Evolutionary conservation across 2,329 filamentous ascomycete species (phyloP).

Genomic region (Plectosphaerella sp.): DNA sequence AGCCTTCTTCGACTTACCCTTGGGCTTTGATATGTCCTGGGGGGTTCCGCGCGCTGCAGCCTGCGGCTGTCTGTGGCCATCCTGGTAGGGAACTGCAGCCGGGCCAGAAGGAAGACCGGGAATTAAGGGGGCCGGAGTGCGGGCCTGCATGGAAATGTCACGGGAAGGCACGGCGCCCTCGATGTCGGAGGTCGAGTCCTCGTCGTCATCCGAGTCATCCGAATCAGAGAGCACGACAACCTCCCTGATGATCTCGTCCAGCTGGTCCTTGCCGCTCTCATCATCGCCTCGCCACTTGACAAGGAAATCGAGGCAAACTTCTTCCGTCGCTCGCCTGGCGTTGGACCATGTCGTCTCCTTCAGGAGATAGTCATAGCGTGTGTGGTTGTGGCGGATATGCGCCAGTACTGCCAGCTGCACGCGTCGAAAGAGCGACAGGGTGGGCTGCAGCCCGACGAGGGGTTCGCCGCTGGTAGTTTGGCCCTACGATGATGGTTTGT

Average conservation of each 20-base stretch:
- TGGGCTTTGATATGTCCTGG: constrained; percentile 11
- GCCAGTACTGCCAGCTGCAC: constrained; percentile 63
- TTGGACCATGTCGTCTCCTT: constrained; percentile 54
- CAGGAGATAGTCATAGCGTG: constrained; percentile 58
- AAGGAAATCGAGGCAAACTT: constrained; percentile 58
- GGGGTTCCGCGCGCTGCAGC: background rate
- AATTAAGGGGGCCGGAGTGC: constrained; percentile 6
- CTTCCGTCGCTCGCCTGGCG: constrained; percentile 57
- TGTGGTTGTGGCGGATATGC: constrained; percentile 64
- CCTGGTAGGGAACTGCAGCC: no score
- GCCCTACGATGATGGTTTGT: constrained; percentile 31
- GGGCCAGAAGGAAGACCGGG: no score
- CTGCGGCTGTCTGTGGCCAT: no score
- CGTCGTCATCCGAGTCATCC: constrained; percentile 40
- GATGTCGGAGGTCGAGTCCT: constrained; percentile 25
- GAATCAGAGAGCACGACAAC: constrained; percentile 63
- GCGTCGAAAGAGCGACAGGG: constrained; percentile 54
- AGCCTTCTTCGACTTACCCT: constrained; percentile 17
- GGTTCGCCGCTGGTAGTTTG: constrained; percentile 45
- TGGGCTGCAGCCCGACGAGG: constrained; percentile 52
- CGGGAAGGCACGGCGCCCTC: constrained; percentile 11
- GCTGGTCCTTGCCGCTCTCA: constrained; percentile 62
- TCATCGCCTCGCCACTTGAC: constrained; percentile 71
- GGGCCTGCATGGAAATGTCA: background rate
- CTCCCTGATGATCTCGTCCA: constrained; percentile 63